A percentile compares a stretch with the other conserved stretches of the same genome.
phyloP scores from a whole-genome alignment of 768 basidiomycete species.

The Tulasnella sp. region DNA sequence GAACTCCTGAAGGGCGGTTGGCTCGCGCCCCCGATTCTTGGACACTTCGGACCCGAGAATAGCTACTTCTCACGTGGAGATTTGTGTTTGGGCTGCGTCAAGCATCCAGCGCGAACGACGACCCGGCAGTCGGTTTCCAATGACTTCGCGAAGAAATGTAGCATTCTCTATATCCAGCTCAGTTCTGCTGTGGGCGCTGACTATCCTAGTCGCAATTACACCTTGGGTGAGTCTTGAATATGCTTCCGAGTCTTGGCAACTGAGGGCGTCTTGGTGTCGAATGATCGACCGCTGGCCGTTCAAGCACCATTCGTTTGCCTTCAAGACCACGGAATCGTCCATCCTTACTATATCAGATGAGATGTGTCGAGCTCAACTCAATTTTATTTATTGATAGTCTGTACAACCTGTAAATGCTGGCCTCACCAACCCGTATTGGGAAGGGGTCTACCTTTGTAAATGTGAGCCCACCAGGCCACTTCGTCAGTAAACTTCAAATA shows the following conservation, averaged over 20 bases:
- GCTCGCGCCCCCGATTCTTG: background rate
- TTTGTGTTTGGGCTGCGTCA: background rate
- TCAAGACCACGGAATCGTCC: background rate
- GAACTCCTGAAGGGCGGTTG: background rate
- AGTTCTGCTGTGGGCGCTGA: background rate
- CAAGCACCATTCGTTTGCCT: background rate
- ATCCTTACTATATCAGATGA: background rate
- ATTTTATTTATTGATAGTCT: background rate
- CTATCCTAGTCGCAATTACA: background rate
- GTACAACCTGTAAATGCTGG: slow-evolving; percentile 10
- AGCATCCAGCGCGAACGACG: background rate
- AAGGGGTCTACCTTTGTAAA: slow-evolving; percentile 87
- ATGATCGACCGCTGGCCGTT: background rate
- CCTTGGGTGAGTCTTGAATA: background rate
- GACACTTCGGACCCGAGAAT: background rate
- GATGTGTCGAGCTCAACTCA: background rate
- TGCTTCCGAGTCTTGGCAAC: background rate
- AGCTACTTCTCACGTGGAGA: background rate
- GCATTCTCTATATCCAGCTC: background rate
- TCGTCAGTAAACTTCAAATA: background rate
- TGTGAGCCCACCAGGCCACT: slow-evolving; percentile 39
- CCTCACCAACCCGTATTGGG: slow-evolving; percentile 47
- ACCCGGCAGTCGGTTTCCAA: background rate
- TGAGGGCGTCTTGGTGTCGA: background rate
- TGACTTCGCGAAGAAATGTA: background rate